Evolutionary conservation across 768 basidiomycete genomes (phyloP).

Genomic region (Suillus alpinus): DNA sequence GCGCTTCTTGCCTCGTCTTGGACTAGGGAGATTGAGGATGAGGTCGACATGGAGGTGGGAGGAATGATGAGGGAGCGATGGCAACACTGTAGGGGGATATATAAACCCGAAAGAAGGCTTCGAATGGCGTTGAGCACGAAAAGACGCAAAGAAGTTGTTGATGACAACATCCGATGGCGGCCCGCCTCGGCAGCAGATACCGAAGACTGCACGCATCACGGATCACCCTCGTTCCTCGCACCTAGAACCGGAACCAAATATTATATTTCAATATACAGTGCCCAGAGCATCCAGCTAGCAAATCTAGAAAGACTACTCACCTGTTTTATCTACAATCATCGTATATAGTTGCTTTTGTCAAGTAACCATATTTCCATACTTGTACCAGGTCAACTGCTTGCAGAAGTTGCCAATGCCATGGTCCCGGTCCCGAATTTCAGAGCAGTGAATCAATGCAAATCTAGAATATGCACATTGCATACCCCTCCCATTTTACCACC

Average conservation of each 20-base stretch:
- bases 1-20: background rate
- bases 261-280: background rate
- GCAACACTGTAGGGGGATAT: background rate
- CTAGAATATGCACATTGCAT: background rate
- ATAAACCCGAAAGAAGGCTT: background rate
- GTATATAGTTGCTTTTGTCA: background rate
- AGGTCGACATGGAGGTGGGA: background rate
- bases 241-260: background rate
- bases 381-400: background rate
- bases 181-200: background rate
- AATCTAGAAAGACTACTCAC: background rate
- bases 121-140: background rate
- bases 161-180: background rate
- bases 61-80: background rate
- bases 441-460: background rate
- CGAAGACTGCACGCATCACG: background rate
- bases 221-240: background rate
- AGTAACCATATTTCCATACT: background rate
- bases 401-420: background rate
- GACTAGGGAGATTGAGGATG: background rate
- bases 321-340: background rate
- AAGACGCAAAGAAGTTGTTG: background rate
- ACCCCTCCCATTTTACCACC: background rate
- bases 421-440: background rate
- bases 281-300: background rate